phyloP scores from a whole-genome alignment of 163 green algal genomes.

The Trebouxiophyceae sp. region DNA sequence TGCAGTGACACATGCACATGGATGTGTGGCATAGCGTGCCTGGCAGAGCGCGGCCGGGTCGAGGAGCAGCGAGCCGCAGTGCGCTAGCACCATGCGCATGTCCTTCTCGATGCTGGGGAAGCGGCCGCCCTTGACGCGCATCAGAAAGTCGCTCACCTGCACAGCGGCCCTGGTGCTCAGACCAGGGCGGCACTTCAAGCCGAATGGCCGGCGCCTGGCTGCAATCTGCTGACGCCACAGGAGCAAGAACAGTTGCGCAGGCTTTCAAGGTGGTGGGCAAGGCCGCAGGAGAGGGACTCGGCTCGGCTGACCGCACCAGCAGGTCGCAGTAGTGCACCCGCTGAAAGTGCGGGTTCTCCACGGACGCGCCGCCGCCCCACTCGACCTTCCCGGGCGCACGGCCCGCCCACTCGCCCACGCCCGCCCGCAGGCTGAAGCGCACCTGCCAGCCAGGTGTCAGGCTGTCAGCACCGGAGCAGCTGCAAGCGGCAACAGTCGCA shows the following conservation, averaged over 20 bases:
- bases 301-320: no score
- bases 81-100: slow-evolving; percentile 64
- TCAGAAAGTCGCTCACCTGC: slow-evolving; percentile 65
- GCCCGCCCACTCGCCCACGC: slow-evolving; percentile 44
- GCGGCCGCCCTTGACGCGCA: slow-evolving; percentile 48
- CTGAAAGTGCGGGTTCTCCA: slow-evolving; percentile 84
- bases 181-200: no score
- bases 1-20: background rate
- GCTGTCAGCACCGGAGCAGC: no score
- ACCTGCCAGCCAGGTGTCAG: no score
- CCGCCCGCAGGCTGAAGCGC: slow-evolving; percentile 41
- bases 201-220: no score
- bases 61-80: slow-evolving; percentile 69
- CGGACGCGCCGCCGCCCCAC: slow-evolving; percentile 72
- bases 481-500: no score
- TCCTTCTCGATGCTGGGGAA: slow-evolving; percentile 76
- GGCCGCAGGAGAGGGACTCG: no score
- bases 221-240: no score
- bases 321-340: slow-evolving; percentile 79
- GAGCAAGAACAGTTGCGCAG: no score
- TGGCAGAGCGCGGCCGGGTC: slow-evolving; percentile 49
- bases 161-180: no score
- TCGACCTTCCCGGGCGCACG: slow-evolving; percentile 62
- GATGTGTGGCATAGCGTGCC: slow-evolving; percentile 11
- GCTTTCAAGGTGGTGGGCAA: no score